Base-by-base conservation (phyloP, 2,329 filamentous ascomycete species). In the Mycosphaerella sp. region DNA sequence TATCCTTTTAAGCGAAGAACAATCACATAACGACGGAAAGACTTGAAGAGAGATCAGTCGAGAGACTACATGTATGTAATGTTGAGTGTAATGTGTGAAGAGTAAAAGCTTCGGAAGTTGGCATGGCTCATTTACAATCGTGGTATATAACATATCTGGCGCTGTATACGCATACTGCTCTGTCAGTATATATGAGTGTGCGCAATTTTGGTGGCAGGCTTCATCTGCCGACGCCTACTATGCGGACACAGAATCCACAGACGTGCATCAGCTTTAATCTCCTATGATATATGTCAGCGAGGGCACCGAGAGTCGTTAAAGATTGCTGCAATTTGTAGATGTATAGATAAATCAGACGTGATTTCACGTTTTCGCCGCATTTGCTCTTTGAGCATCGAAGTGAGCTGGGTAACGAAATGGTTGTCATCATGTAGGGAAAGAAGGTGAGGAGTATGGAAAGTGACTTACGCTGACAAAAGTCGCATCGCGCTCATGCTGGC, bases 361-460 rank as follows among this genome's bases (percentile, higher is more conserved):
- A 51, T 51, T 44, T 51, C 40, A 44, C 40, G 40, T 31, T 51
- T 51, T 51, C 48, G 32, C 48, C 41, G 48, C 48, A 51, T 51
- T 51, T 51, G 48, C 48, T 39, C 36, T 49, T 36, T 36, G 34
- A 49, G 47, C 48, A 51, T 51, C 48, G 48, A 44, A 51, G 48
- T 51, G 48, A 51, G 48, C 48, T 51, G 48, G 48, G 48, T 51
- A 51, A 45, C 41, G 40, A 44, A 51, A 38, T 45, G 48, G 31
- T 44, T 51, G 41, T 51, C 48, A 51, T 51, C 48, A 45, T 45
- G 48, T n/a, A 51, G 21, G 34, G 48, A 12, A 17, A 17, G 14
- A 39, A 21, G 32, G 34, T 10, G 11, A 14, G 9, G 31, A 31
- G 9, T 1, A 40, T 23, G n/a, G 3, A 21, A 31, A 44, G 10